Base-by-base conservation (phyloP, 345 rosid genomes). In the Geranium brycei region DNA sequence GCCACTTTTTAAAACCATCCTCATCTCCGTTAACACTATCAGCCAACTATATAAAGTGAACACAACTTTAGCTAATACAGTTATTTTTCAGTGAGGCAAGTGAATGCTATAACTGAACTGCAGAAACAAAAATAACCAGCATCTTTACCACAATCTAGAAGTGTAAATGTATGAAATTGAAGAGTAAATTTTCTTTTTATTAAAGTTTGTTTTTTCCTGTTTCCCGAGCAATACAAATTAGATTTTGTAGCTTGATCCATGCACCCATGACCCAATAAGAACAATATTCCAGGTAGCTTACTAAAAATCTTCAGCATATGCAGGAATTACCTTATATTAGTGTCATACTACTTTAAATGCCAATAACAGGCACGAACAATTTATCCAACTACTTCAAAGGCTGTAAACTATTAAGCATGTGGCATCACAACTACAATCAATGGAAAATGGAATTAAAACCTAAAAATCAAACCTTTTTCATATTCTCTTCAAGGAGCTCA, bases 1-100 rank as follows among this genome's bases (percentile, higher is more conserved):
- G 96, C 97, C 99, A 93, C 75, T 75, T 64, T 75, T 86, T 86
- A 64, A 62, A 66, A 64, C 99, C 97, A 83, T 86, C 92, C 62
- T 79, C 88, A 68, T 85, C 89, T 57, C 87, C 84, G 66, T 80
- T 74, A 67, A 64, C 79, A 68, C 82, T 80, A 72, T 84, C 78
- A 17, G 81, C 69, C 77, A 86, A 76, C 97, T 93, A 87, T 31
- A 64, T 71, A 61, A 69, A 76, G 96, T 56, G 51, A 62, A 40
- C 19, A 71, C 0, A 56, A 55, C 23, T 55, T 23, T 23, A 18
- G 31, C 28, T 11, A 15, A 38, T 40, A 55, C 19, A 57, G 79
- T 87, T 89, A 47, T 47, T 47, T 47, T 8, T 47, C 13, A 7
- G 10, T 8, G 12, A 47, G 53, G 53, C 11, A 47, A 35, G 14